These are phyloP conservation scores for Pseudocercospora vitis DNA, from an alignment of 2,329 filamentous ascomycete genomes.

Conservation along the genomic window DNA sequence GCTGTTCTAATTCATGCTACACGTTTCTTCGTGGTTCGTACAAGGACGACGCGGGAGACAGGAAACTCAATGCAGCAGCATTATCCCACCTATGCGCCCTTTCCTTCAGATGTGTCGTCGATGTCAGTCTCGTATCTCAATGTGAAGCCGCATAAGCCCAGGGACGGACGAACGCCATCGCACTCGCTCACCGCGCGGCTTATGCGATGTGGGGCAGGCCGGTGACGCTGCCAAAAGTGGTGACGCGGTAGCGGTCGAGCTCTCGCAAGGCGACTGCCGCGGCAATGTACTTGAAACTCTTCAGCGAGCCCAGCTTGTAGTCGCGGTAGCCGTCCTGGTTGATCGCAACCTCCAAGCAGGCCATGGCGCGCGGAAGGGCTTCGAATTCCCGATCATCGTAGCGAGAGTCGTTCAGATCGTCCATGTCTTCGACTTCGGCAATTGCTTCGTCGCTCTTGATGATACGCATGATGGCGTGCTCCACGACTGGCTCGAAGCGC, in stretches of 20 bases:
- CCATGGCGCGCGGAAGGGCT: slow-evolving; percentile 51
- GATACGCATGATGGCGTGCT: slow-evolving; percentile 47
- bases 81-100: too few relatives aligned
- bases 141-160: too few relatives aligned
- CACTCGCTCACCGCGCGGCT: too few relatives aligned
- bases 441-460: slow-evolving; percentile 42
- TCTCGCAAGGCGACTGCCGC: slow-evolving; percentile 53
- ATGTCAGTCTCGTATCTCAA: too few relatives aligned
- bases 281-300: slow-evolving; percentile 56
- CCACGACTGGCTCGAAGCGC: slow-evolving; percentile 44
- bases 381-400: slow-evolving; percentile 40
- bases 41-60: too few relatives aligned
- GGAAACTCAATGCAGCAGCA: too few relatives aligned
- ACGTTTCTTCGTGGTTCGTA: neutral
- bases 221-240: slow-evolving; percentile 21
- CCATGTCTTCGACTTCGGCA: slow-evolving; percentile 25
- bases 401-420: slow-evolving; percentile 28
- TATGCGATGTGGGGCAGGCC: too few relatives aligned
- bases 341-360: slow-evolving; percentile 49
- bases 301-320: slow-evolving; percentile 39
- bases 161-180: too few relatives aligned
- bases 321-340: slow-evolving; percentile 39
- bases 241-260: slow-evolving; percentile 41
- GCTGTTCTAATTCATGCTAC: neutral
- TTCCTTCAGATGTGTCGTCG: too few relatives aligned